Base-by-base conservation (phyloP, 805 yeast genomes). In the Ogataea pignaliae region DNA sequence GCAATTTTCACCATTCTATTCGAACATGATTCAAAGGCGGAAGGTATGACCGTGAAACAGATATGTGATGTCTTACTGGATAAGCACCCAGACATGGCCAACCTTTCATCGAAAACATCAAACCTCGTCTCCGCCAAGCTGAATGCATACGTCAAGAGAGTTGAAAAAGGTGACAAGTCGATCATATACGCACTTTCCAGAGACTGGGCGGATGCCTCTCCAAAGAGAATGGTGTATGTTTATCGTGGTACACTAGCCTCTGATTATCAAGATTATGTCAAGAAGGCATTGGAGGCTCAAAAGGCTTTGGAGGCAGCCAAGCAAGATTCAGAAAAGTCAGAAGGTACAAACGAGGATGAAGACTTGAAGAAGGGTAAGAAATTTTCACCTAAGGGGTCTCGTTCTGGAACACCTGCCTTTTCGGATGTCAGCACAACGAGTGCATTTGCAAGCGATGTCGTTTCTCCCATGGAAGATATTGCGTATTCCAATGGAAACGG, bases 181-280 rank as follows among this genome's bases (percentile, higher is more conserved):
- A 71, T 86, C 55, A 75, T 76, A 45, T 86, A 86, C 62, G 88
- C 91, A 15, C 66, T 86, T 36, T 81, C 88, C 1, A 77, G 95
- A 66, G 93, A 86, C 63, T 86, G 95, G 95, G 91, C 95, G 3
- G 91, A 85, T 62, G 88, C 91, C 14, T 81, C 88, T 2, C 95
- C 95, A 41, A 83, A 86, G 57, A 74, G 95, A 69, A 86, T 86
- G 95, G 89, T 86, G 26, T 86, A 86, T 57, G 89, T 85, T 40
- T 86, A 86, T 63, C 78, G 93, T 56, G 95, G 95, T 33, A 66
- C 84, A 28, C 69, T 86, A 48, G 77, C 91, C 29, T 73, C 79
- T n/a, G 90, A 85, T 59, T 86, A 83, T 64, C 83, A 82, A 54
- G 65, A 79, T 34, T 87, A 82, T 58, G 91, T 86, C 8, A 76